Evolutionary conservation across 306 rosid species (phyloP), one percentile per base, ranked within the genome.

Genomic region (Prunus dulcis): DNA sequence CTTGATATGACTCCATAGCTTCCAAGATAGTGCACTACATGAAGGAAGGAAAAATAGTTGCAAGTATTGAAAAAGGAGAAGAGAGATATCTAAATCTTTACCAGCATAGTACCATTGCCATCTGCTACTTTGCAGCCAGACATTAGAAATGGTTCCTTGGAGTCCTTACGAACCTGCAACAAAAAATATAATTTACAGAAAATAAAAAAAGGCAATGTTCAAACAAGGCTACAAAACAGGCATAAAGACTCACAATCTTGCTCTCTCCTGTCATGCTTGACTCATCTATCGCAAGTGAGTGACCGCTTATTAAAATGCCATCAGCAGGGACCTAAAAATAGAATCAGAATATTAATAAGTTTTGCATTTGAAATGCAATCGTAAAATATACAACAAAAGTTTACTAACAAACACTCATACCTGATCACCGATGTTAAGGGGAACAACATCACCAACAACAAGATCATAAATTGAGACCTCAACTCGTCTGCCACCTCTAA

Each of bases 251-350:
- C 79, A 92, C 98, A 76, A 79, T 92, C 88, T 87, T 92, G 91
- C 98, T 92, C 90, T 95, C 97, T 76, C 98, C 98, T 11, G 98
- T 95, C 97, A 95, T 92, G 85, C 97, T 95, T 49, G 96, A 92
- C 79, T 92, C 97, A 79, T 95, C 98, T 76, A 95, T 85, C 28
- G 97, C 87, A 72, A 95, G 91, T 74, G 97, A 92, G 90, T 90
- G 92, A 66, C 97, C 98, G 76, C 77, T 71, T 60, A 95, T 85
- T 65, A 95, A 46, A 73, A 95, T 75, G 68, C 98, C 98, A 82
- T 95, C 98, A 41, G 98, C 96, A 55, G 97, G 98, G 53, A 95
- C 97, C 98, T 95, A 67, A 32, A 34, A 34, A 65, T 50, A 80
- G 47, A 76, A 51, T 32, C 28, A 60, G 69, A 13, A 65, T 83